A percentile compares a stretch with the other conserved stretches of the same genome.
Evolutionary conservation across 1,284 basidiomycete species (phyloP).

Genomic region (Cutaneotrichosporon sp.): DNA sequence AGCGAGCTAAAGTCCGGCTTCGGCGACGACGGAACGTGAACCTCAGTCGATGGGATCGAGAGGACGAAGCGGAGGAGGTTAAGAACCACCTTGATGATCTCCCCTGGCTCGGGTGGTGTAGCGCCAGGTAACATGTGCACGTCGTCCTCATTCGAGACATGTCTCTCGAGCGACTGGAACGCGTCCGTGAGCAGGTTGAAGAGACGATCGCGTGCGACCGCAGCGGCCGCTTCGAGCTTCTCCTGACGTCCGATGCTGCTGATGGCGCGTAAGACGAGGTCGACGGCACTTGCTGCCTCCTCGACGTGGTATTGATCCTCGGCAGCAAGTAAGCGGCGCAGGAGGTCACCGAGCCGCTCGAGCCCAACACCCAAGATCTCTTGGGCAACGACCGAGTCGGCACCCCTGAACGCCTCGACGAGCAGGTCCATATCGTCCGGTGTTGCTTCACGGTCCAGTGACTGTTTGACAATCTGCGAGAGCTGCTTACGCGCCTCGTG

Average conservation of each 20-base stretch:
- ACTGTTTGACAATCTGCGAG: conserved; percentile 36
- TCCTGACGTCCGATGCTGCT: conserved; percentile 29
- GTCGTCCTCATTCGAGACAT: conserved; percentile 31
- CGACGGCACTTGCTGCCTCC: conserved; percentile 29
- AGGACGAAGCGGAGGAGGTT: conserved; percentile 41
- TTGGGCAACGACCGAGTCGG: conserved; percentile 42
- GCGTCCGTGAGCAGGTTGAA: conserved; percentile 40
- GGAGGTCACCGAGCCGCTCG: conserved; percentile 37
- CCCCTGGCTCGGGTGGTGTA: conserved; percentile 34
- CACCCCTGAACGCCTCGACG: conserved; percentile 48
- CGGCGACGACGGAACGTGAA: conserved; percentile 27
- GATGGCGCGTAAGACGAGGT: conserved; percentile 44
- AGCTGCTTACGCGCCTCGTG: conserved; percentile 40
- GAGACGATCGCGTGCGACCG: conserved; percentile 38
- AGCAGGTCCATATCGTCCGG: conserved; percentile 49
- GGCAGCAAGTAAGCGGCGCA: conserved; percentile 39
- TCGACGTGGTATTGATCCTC: conserved; percentile 39
- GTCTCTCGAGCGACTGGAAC: conserved; percentile 43
- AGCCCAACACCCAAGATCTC: conserved; percentile 46
- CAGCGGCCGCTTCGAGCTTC: conserved; percentile 14
- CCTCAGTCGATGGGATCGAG: conserved; percentile 31
- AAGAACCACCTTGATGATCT: conserved; percentile 33
- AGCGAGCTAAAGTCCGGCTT: conserved; percentile 44
- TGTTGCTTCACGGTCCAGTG: conserved; percentile 39
- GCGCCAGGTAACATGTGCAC: conserved; percentile 30